Evolutionary conservation across 768 basidiomycete genomes (phyloP), one percentile per base, ranked within the genome.

Genomic region (Auricularia cornea): DNA sequence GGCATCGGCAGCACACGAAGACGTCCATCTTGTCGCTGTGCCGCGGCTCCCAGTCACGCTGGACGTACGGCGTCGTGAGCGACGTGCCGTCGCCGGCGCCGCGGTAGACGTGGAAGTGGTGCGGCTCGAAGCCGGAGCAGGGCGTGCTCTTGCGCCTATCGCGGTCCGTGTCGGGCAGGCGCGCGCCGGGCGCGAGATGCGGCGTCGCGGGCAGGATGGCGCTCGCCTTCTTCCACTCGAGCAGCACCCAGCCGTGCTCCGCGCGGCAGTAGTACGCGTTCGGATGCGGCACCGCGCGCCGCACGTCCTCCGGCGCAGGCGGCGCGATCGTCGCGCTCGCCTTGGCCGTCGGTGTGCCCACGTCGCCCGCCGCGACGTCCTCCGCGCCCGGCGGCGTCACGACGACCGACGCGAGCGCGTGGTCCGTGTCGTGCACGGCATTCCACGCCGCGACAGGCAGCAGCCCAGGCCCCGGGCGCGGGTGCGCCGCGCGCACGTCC

Each of bases 1-100:
- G 86, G 72, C 92, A 94, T 70, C 92, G 91, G 69, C 92, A 93
- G 72, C 92, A 94, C 54, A 92, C 77, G 69, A 89, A 93, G 31
- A n/a, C 54, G 35, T 26, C 31, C 59, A 32, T 35, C 20, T 20
- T n/a, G 64, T 23, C 28, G 63, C 33, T 71, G 76, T 61, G 81
- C 74, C 33, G 75, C 69, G n/a, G 66, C 63, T 85, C 84, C 88
- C 89, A 89, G 66, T 82, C 79, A 63, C 79, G 75, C 35, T 78
- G 79, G 62, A 80, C 78, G 66, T 79, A 80, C 11, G 89, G 84
- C 12, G 86, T 84, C 16, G 81, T 83, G 26, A 93, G 80, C 66
- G 82, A 83, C 56, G 79, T 76, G n/a, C 87, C 80, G 69, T 90
- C 87, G 32, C 92, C 81, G 2, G 88, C 88, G 65, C 79, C 82